Evolutionary conservation across 2,329 filamentous ascomycete genomes (phyloP), one percentile per base, ranked within the genome.

Genomic region (Apiospora phragmitis): DNA sequence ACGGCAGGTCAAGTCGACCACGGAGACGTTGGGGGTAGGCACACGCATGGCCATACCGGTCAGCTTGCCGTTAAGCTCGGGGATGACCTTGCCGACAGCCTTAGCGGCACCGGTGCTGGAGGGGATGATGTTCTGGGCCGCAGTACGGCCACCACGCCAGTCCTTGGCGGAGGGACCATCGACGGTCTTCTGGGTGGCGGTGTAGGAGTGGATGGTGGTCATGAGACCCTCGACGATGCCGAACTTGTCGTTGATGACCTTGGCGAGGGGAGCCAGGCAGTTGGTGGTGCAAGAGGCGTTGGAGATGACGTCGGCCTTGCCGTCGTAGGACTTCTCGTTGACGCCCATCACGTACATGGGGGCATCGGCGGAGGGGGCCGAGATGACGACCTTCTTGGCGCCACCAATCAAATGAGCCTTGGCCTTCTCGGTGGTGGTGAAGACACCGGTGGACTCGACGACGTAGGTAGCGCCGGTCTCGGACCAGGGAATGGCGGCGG

Each of bases 231-330:
- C 96, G 81, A 98, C 86, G 84, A 99, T 96, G 85, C 89, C 92
- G 89, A 92, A 99, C 86, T 98, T 97, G 90, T 98, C 95, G 91
- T 99, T 89, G 88, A 99, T 91, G 82, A 98, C 94, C 93, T 98
- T 99, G 89, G 96, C 96, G 76, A 99, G 93, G 83, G 96, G 96
- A 85, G 96, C 96, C 86, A 99, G 88, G 92, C 96, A 98, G 94
- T 99, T 99, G 90, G 96, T 98, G 85, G 96, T 99, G 94, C 96
- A 98, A 79, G 96, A 98, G 80, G 96, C 96, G 89, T 99, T 99
- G 88, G 96, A 98, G 88, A 98, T 94, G 84, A 99, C 92, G 80
- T 94, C 88, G 85, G 96, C 90, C 83, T 93, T 93, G 83, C 92
- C 91, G 85, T 93, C 95, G 92, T 98, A 98, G 80, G 86, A 89